Evolutionary conservation across 202 grass and related monocot genomes (phyloP).

Genomic region (Hordeum pubiflorum): DNA sequence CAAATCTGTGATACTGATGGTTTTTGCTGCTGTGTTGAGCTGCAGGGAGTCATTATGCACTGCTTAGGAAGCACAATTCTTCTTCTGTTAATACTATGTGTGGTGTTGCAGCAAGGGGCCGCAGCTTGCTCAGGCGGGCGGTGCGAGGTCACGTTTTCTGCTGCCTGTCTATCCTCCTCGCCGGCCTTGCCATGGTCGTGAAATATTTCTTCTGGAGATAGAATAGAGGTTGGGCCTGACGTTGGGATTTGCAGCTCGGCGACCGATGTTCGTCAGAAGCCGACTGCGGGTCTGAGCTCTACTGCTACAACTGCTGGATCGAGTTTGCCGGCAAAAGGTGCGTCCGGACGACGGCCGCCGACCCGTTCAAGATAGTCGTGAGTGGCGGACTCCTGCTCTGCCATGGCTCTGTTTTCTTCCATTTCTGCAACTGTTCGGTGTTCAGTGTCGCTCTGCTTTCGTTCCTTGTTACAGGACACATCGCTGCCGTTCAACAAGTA

Average conservation of each 20-base stretch:
- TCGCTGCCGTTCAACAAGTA: conserved; percentile 77
- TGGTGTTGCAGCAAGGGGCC: conserved; percentile 2
- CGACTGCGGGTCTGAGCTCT: conserved; percentile 45
- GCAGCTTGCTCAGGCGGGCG: conserved; percentile 38
- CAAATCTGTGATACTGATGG: not conserved
- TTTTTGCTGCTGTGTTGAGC: not conserved
- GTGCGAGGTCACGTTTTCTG: conserved; percentile 26
- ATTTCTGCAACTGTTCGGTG: not conserved
- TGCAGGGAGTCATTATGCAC: conserved; percentile 18
- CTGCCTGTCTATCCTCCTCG: not conserved
- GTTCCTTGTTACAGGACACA: conserved; percentile 30
- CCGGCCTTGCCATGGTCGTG: not conserved
- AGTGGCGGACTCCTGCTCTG: not conserved
- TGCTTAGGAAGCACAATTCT: not conserved
- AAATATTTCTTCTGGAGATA: not conserved
- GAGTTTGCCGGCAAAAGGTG: conserved; percentile 39
- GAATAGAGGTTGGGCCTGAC: not conserved
- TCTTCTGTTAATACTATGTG: conserved; percentile 1
- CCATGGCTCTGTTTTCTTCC: not conserved
- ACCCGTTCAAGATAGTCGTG: conserved; percentile 42
- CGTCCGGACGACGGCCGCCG: conserved; percentile 30
- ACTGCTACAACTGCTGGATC: conserved; percentile 46
- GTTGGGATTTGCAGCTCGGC: conserved; percentile 22
- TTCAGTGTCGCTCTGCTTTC: not conserved
- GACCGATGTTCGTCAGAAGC: conserved; percentile 32